phyloP scores from a whole-genome alignment of 1,284 basidiomycete genomes.

The Schizopora paradoxa region DNA sequence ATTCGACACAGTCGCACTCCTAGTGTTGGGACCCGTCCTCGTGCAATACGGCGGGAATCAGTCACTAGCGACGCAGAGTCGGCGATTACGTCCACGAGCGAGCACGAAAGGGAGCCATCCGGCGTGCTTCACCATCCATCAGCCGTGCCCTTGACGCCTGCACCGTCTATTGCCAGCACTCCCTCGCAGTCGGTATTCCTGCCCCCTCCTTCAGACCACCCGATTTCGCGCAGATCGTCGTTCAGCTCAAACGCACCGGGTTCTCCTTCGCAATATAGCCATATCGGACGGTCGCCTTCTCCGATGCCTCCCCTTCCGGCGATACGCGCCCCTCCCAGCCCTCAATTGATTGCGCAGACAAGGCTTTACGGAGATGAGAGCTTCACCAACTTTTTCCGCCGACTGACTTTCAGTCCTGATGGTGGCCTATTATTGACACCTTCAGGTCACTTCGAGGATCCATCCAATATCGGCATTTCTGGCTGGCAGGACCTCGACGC shows the following conservation, averaged over 20 bases:
- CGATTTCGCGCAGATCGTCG: slow-evolving; percentile 80
- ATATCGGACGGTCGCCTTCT: slow-evolving; percentile 81
- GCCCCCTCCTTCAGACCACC: slow-evolving; percentile 58
- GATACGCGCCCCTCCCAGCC: slow-evolving; percentile 58
- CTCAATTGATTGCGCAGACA: slow-evolving; percentile 46
- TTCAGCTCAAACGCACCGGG: slow-evolving; percentile 79
- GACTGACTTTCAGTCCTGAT: slow-evolving; percentile 92
- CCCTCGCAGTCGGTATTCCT: slow-evolving; percentile 66
- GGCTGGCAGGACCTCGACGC: slow-evolving; percentile 25
- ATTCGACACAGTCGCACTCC: slow-evolving; percentile 64
- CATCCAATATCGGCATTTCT: slow-evolving; percentile 47
- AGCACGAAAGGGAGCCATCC: slow-evolving; percentile 34
- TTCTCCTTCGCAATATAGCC: slow-evolving; percentile 52
- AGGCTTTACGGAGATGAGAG: slow-evolving; percentile 93
- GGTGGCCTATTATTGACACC: slow-evolving; percentile 91
- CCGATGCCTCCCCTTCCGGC: slow-evolving; percentile 89
- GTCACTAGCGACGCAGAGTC: slow-evolving; percentile 72
- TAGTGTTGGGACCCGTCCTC: slow-evolving; percentile 50
- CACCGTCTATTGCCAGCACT: slow-evolving; percentile 51
- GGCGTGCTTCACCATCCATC: slow-evolving; percentile 20
- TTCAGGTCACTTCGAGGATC: slow-evolving; percentile 94
- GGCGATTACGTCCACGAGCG: slow-evolving; percentile 46
- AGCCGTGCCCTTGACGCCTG: slow-evolving; percentile 54
- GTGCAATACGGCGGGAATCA: slow-evolving; percentile 62
- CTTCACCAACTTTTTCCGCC: slow-evolving; percentile 93